Base-by-base conservation (phyloP, 441 rosid genomes). In the Melastoma candidum region DNA sequence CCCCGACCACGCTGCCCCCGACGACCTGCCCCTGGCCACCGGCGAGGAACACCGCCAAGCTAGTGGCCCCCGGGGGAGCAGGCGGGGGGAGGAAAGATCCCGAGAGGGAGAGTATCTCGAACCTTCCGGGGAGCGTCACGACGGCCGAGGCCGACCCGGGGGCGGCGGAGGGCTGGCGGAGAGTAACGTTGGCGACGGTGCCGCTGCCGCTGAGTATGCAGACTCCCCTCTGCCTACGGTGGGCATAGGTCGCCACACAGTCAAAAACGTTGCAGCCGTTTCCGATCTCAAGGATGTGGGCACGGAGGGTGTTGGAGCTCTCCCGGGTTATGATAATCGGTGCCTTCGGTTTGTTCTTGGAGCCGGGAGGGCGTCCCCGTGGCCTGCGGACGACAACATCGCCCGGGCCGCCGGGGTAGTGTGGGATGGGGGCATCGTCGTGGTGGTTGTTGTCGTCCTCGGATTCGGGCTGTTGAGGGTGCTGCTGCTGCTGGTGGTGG, bases 181-280 rank as follows among this genome's bases (percentile, higher is more conserved):
- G 58, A 9, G 29, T 54, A 32, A 54, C 58, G 48, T 54, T 54
- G 36, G 58, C 43, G 58, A 54, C 58, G 9, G 12, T 43, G 8
- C 58, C 58, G 36, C 48, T 54, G 29, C 58, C 58, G 26, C 58
- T 54, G 14, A 54, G 58, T 5, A 54, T 4, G 26, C 48, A 54
- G 6, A 54, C 25, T 10, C 48, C 48, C 7, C 58, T 24, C 48
- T 17, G 48, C 25, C 48, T 46, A 8, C 58, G 27, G 12, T 7
- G 46, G 11, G 48, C 48, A 7, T 54, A 54, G 47, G 48, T 26
- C 17, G 48, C 48, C 58, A 54, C 47, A 17, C 27, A 14, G n/a
- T 43, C 32, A 32, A 54, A 54, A 13, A 54, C 29, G 24, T 54
- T 48, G 32, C 58, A 54, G 9, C 58, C 58, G 29, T 29, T 39